Evolutionary conservation across 352 stramenopile species (phyloP), one percentile per base, ranked within the genome.

Genomic region (Phytophthora pisi): DNA sequence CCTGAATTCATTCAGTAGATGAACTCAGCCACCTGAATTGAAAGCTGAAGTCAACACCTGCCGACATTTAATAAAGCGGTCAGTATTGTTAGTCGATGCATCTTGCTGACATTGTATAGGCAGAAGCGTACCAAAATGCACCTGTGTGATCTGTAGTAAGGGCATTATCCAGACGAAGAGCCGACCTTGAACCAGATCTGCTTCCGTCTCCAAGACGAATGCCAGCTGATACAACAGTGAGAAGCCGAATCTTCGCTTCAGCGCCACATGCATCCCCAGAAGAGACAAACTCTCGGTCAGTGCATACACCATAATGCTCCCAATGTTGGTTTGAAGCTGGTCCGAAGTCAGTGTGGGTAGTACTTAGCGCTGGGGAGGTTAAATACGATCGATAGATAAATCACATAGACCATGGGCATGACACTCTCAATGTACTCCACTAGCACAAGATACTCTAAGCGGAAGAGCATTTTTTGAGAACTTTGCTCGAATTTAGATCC

Each of bases 171-270:
- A 77, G 24, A 68, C 43, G 47, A 79, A 55, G 2, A 79, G 16
- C 4, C 45, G 50, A 10, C 51, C 51, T 28, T 77, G 68, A 9
- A 79, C 16, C 15, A 59, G 26, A 10, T 40, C 36, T 1, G 20
- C 10, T 10, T 79, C 57, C 1, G 16, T 67, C 60, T 80, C 71
- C 2, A 82, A 46, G 23, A 78, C 69, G 42, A 78, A 78, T 2
- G 64, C 75, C 7, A 82, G 56, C 24, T 67, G 52, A 34, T 76
- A 68, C 3, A 75, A 11, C 5, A 63, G 28, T 8, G 45, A 63
- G 9, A 55, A 53, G 11, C 45, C 56, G 20, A 54, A 49, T 28
- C 40, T 53, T 5, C 43, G 43, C 43, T 61, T 71, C 0, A 70
- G 1, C 1, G 53, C n/a, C 5, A 53, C 2, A n/a, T 66, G 57